Evolutionary conservation across 2,329 filamentous ascomycete species (phyloP).

Genomic region (Polytolypa hystricis): DNA sequence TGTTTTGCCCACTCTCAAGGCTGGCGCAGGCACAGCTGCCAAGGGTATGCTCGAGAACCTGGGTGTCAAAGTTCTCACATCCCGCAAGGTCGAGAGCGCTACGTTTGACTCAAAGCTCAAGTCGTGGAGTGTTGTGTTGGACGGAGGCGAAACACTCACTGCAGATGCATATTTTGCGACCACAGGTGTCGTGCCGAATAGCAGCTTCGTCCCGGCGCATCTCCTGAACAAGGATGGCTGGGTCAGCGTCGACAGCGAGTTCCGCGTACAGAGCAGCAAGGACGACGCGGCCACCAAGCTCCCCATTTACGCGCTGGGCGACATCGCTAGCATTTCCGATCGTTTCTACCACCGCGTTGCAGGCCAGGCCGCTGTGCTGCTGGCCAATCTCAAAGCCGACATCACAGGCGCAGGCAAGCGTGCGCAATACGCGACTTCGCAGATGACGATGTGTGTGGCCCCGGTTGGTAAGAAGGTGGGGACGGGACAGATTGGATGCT

Average conservation of each 20-base stretch:
- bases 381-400: constrained; percentile 12
- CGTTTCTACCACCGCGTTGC: constrained; percentile 7
- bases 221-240: constrained; percentile 12
- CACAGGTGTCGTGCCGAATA: constrained; percentile 14
- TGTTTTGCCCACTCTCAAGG: constrained; percentile 6
- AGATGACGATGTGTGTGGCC: constrained; percentile 5
- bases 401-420: constrained; percentile 9
- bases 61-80: constrained; percentile 9
- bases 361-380: constrained; percentile 6
- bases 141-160: constrained; percentile 15
- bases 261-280: constrained; percentile 6
- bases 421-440: constrained; percentile 1
- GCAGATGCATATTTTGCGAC: constrained; percentile 14
- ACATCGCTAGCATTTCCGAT: constrained; percentile 8
- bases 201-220: constrained; percentile 11
- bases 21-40: constrained; percentile 3
- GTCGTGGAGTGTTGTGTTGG: constrained; percentile 9
- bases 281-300: constrained; percentile 1
- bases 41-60: constrained; percentile 7
- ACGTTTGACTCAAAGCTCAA: constrained; percentile 5
- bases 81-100: constrained; percentile 6
- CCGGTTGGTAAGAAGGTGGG: constrained; percentile 10
- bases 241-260: constrained; percentile 13
- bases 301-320: constrained; percentile 12
- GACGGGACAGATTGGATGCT: constrained; percentile 9